These are phyloP conservation scores for Pyrenochaeta sp. DNA, from an alignment of 2,329 filamentous ascomycete species.

Conservation along the genomic window DNA sequence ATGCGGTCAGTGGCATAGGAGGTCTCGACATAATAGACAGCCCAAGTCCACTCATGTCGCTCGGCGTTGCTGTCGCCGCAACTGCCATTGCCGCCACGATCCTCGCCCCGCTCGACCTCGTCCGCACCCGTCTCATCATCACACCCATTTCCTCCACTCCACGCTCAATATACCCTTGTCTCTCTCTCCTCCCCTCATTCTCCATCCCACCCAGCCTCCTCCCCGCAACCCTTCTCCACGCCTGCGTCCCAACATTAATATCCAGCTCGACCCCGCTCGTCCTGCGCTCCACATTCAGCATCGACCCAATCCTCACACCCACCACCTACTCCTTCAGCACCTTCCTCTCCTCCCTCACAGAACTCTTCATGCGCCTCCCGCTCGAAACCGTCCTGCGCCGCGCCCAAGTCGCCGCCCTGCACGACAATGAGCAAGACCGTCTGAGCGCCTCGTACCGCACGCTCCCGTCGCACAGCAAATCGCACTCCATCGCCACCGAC, in stretches of 20 bases:
- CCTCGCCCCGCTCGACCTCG: conserved; percentile 86
- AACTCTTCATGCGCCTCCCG: conserved; percentile 86
- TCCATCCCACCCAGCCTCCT: conserved; percentile 73
- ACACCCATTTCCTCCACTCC: conserved; percentile 78
- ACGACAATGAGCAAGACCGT: conserved; percentile 44
- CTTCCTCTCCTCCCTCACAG: conserved; percentile 79
- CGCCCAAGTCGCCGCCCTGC: conserved; percentile 76
- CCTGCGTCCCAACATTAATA: conserved; percentile 82
- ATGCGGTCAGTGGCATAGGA: conserved; percentile 57
- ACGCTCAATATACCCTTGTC: conserved; percentile 77
- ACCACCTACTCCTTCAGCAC: conserved; percentile 81
- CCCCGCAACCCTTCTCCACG: conserved; percentile 85
- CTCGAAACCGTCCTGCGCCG: conserved; percentile 90
- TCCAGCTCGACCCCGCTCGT: conserved; percentile 84
- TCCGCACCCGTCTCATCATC: conserved; percentile 85
- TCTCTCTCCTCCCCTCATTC: conserved; percentile 77
- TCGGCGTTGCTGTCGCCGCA: conserved; percentile 74
- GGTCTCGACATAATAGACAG: conserved; percentile 82
- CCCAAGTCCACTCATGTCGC: conserved; percentile 80
- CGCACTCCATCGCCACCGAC: conserved; percentile 29
- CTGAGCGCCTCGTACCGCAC: conserved; percentile 33
- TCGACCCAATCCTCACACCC: conserved; percentile 83
- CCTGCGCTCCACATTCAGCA: conserved; percentile 81
- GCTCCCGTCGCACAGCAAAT: conserved; percentile 21
- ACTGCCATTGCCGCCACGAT: conserved; percentile 77